These are phyloP conservation scores for Hirsutella thompsonii DNA, from an alignment of 2,329 filamentous ascomycete genomes.

Conservation along the genomic window DNA sequence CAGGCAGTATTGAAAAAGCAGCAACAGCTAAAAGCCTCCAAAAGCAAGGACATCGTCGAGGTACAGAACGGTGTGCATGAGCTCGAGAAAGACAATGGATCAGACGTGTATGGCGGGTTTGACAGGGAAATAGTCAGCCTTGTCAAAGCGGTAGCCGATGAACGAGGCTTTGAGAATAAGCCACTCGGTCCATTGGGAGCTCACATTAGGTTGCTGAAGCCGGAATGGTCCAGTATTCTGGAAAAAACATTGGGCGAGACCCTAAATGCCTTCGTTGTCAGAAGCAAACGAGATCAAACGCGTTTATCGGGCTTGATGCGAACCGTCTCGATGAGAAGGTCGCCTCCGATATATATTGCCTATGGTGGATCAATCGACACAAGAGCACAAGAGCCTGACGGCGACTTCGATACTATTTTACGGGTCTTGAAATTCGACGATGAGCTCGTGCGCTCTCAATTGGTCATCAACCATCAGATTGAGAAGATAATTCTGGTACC, in stretches of 20 bases:
- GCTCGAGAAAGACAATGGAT: conserved; percentile 44
- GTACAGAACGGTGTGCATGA: conserved; percentile 30
- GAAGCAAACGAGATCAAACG: conserved; percentile 61
- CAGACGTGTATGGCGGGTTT: conserved; percentile 48
- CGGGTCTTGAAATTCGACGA: conserved; percentile 74
- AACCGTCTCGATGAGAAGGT: conserved; percentile 37
- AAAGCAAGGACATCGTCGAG: conserved; percentile 39
- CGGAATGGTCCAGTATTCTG: conserved; percentile 71
- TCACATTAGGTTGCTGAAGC: conserved; percentile 62
- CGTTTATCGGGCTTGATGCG: conserved; percentile 55
- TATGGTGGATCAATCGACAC: conserved; percentile 23
- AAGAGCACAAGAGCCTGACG: conserved; percentile 53
- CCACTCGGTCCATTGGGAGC: conserved; percentile 78
- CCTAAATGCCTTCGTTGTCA: conserved; percentile 71
- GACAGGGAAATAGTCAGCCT: conserved; percentile 49
- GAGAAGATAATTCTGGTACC: conserved; percentile 76
- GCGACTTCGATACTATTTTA: conserved; percentile 62
- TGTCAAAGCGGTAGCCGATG: conserved; percentile 54
- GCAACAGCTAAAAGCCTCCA: conserved; percentile 22
- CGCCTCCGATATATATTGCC: conserved; percentile 25
- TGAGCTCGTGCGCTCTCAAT: conserved; percentile 60
- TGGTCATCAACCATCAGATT: conserved; percentile 72
- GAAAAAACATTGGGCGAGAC: conserved; percentile 61
- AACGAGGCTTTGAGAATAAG: conserved; percentile 52
- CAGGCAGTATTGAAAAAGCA: conserved; percentile 17